A percentile compares a stretch with the other conserved stretches of the same genome.
Evolutionary conservation across 257 asterid genomes (phyloP).

Genomic region (Osmanthus fragrans): DNA sequence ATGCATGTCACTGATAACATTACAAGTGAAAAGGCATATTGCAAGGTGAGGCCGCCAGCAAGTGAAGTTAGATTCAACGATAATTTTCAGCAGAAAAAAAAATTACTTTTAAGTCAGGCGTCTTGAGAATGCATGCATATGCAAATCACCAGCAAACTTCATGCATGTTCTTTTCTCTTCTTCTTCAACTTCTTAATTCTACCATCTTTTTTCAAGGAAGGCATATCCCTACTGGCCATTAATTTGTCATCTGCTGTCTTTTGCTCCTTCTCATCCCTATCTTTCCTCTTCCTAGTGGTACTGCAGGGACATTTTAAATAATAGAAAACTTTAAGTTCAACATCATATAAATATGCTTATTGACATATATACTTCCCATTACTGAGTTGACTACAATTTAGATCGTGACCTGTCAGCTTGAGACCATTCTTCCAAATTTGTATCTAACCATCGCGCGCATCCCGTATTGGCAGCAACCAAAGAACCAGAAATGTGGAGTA

Average conservation of each 20-base stretch:
- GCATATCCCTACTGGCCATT: slow-evolving; percentile 23
- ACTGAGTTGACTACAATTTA: neutral
- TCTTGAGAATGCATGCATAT: slow-evolving; percentile 9
- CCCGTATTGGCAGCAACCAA: slow-evolving; percentile 60
- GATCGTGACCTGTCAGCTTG: slow-evolving; percentile 57
- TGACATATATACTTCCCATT: neutral
- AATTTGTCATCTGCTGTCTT: slow-evolving; percentile 22
- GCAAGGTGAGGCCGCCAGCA: neutral
- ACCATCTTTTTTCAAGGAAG: slow-evolving; percentile 19
- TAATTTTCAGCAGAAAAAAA: neutral
- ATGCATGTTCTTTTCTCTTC: slow-evolving; percentile 34
- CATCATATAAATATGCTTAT: neutral
- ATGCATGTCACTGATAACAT: neutral
- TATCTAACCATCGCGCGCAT: slow-evolving; percentile 66
- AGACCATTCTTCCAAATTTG: slow-evolving; percentile 52
- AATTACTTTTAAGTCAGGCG: slow-evolving; percentile 7
- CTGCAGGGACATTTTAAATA: slow-evolving; percentile 35
- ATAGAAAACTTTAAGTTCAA: neutral
- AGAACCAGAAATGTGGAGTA: slow-evolving; percentile 74
- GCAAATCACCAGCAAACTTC: slow-evolving; percentile 19
- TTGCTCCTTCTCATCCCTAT: slow-evolving; percentile 23
- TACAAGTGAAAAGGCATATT: neutral
- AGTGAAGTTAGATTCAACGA: neutral
- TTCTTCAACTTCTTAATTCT: slow-evolving; percentile 43
- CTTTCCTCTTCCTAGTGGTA: slow-evolving; percentile 34